Base-by-base conservation (phyloP, 495 filamentous ascomycete species). In the Penicillium samsonianum region DNA sequence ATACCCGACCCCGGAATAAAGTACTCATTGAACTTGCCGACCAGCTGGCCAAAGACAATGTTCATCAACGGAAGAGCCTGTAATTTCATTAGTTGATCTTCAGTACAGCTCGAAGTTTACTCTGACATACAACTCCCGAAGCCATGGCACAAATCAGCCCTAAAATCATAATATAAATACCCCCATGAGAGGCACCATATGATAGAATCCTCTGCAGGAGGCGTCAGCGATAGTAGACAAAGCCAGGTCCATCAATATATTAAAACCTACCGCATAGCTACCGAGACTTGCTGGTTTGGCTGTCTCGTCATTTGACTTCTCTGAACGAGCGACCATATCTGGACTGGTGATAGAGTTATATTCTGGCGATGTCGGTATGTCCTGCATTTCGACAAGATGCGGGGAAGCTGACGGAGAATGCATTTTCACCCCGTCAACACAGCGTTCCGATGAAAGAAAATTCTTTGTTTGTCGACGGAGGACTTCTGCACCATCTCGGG, bases 241-340 rank as follows among this genome's bases (percentile, higher is more conserved):
- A 50, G 28, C 17, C 30, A 35, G 46, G 28, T 50, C 47, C 17
- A 50, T 37, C 26, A 23, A 35, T 35, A 20, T 3, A 50, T 37
- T 3, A 23, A 16, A 37, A 12, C 47, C n/a, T 37, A 50, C 47
- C 30, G 47, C 25, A 31, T 50, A 50, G 30, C 47, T 50, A 37
- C 47, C 30, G 47, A 50, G 30, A 37, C 17, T 50, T 50, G 47
- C 47, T 50, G 47, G 19, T 50, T 50, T 50, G 25, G 30, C 47
- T 35, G 26, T 14, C 47, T 50, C 28, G 4, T 50, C 47, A 3
- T 50, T 50, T 50, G 47, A 35, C 17, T 50, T 23, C 14, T 5
- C 23, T 31, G 47, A 50, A 50, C 17, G 28, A 17, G 26, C 17
- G 30, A 16, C 47, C 30, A 50, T 50, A 37, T 37, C 30, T 14